phyloP scores from a whole-genome alignment of 164 flowering plant species.

The Magnolia kwangsiensis region DNA sequence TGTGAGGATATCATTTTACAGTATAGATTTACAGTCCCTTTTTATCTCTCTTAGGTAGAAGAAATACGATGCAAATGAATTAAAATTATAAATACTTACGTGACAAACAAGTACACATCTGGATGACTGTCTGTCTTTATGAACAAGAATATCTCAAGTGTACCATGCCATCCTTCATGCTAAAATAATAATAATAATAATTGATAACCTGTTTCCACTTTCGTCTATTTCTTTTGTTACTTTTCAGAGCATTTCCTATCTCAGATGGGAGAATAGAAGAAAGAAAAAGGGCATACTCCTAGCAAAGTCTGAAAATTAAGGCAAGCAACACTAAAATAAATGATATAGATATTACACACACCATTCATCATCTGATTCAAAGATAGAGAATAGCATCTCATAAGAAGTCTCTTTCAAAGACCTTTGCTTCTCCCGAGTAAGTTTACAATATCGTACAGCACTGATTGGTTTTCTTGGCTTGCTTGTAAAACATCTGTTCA shows the following conservation, averaged over 20 bases:
- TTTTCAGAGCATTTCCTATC: not conserved
- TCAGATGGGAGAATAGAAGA: not conserved
- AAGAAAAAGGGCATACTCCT: not conserved
- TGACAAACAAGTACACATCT: no score
- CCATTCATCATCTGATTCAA: not conserved
- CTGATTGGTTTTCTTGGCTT: conserved; percentile 91
- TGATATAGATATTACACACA: not conserved
- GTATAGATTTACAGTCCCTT: no score
- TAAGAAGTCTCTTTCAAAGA: not conserved
- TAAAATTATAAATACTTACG: no score
- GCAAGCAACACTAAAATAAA: not conserved
- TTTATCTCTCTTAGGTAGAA: no score
- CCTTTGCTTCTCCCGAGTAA: not conserved
- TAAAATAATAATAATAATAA: no score
- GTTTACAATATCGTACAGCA: conserved; percentile 81
- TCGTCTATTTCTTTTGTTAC: not conserved
- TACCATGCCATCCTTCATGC: not conserved
- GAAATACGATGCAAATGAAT: no score
- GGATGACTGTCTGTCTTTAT: no score
- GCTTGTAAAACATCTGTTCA: conserved; percentile 95
- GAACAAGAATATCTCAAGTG: no score
- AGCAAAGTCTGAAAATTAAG: not conserved
- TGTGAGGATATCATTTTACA: no score
- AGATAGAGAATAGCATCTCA: not conserved
- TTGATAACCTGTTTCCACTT: not conserved